phyloP scores from a whole-genome alignment of 257 asterid species.

The Solanum pimpinellifolium region DNA sequence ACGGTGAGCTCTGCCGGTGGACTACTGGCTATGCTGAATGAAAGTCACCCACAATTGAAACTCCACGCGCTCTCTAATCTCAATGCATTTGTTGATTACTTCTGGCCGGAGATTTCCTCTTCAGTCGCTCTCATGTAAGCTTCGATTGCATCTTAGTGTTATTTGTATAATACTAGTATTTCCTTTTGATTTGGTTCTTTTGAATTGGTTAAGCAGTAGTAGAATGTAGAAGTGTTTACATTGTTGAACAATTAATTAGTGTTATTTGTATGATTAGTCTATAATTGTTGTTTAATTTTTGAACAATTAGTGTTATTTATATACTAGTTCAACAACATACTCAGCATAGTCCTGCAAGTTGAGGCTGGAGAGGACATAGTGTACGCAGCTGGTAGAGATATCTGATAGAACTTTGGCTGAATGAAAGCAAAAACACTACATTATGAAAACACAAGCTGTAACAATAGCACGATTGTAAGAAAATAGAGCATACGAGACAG shows the following conservation, averaged over 20 bases:
- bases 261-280: not conserved
- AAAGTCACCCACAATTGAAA: slow-evolving; percentile 61
- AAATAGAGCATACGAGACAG: not conserved
- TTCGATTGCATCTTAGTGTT: not conserved
- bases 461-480: not conserved
- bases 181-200: not conserved
- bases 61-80: slow-evolving; percentile 79
- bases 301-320: not conserved
- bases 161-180: not conserved
- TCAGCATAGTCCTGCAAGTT: not conserved
- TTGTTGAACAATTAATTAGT: not conserved
- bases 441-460: not conserved
- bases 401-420: not conserved
- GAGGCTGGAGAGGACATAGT: not conserved
- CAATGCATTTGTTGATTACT: slow-evolving; percentile 57
- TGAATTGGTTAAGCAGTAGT: not conserved
- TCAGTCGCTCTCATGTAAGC: slow-evolving; percentile 62
- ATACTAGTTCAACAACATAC: not conserved
- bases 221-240: not conserved
- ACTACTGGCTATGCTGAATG: slow-evolving; percentile 82
- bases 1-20: slow-evolving; percentile 88
- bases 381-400: not conserved
- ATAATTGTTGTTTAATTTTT: not conserved
- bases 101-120: slow-evolving; percentile 92
- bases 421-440: not conserved